Conservation (phyloP, 495 filamentous ascomycete genomes). For the Neurospora cerealis region DNA sequence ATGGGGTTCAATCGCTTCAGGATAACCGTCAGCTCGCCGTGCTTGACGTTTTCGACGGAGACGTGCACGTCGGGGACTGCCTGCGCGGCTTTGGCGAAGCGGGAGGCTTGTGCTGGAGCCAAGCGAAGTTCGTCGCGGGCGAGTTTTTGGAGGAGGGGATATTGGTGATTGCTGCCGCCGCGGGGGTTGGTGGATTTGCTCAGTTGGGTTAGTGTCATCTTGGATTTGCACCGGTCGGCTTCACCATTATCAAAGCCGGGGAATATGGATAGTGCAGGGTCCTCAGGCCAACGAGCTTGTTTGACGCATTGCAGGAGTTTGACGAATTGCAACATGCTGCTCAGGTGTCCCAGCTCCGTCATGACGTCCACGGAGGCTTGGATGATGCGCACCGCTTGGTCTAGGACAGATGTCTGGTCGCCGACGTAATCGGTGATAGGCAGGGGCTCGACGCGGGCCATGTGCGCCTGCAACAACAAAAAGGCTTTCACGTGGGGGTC, state of each 20-base stretch:
- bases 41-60: conserved; percentile 45
- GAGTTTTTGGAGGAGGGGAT: conserved; percentile 30
- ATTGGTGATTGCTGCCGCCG: conserved; percentile 15
- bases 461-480: conserved; percentile 85
- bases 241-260: conserved; percentile 56
- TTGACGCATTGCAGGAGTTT: conserved; percentile 86
- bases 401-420: conserved; percentile 73
- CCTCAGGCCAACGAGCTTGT: conserved; percentile 80
- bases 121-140: conserved; percentile 30
- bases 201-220: conserved; percentile 10
- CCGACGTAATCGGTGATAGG: conserved; percentile 97
- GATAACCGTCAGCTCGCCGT: conserved; percentile 51
- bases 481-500: conserved; percentile 98
- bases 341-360: conserved; percentile 76
- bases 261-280: conserved; percentile 68
- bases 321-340: conserved; percentile 67
- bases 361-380: conserved; percentile 86
- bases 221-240: conserved; percentile 22
- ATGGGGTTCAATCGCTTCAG: conserved; percentile 59
- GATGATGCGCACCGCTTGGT: conserved; percentile 94
- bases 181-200: conserved; percentile 11
- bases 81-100: conserved; percentile 49
- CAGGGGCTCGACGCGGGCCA: conserved; percentile 72
- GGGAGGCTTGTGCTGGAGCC: conserved; percentile 13
- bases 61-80: conserved; percentile 62